These are phyloP conservation scores for Pseudozyma thailandica DNA, from an alignment of 1,284 basidiomycete species.

Conservation along the genomic window DNA sequence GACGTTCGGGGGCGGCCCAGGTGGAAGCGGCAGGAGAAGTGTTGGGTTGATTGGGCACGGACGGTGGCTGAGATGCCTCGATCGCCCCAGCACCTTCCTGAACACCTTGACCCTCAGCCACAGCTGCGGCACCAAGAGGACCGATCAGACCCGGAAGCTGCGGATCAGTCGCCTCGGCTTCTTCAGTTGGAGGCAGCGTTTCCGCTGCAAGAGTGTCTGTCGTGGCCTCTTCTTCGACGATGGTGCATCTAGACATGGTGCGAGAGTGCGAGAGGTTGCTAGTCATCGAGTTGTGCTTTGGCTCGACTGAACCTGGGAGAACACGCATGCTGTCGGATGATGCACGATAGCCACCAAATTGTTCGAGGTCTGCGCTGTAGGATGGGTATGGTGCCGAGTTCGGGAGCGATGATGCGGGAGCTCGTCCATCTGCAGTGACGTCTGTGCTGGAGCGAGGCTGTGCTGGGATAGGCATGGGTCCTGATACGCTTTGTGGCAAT, in stretches of 20 bases:
- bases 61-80: too few relatives aligned
- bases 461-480: slow-evolving; percentile 23
- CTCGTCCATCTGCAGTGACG: neutral
- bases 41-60: neutral
- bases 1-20: slow-evolving; percentile 25
- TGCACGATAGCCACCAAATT: slow-evolving; percentile 29
- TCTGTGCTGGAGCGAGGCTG: neutral
- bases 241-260: slow-evolving; percentile 4
- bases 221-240: slow-evolving; percentile 8
- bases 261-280: slow-evolving; percentile 17
- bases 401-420: slow-evolving; percentile 1
- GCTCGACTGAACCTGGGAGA: slow-evolving; percentile 42
- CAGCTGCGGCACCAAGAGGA: slow-evolving; percentile 17
- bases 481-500: slow-evolving; percentile 2
- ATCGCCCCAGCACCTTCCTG: slow-evolving; percentile 5
- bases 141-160: slow-evolving; percentile 26
- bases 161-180: slow-evolving; percentile 12
- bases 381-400: slow-evolving; percentile 25
- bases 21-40: neutral
- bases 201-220: slow-evolving; percentile 4
- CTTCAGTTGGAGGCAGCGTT: neutral
- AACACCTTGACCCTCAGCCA: slow-evolving; percentile 16
- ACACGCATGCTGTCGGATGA: slow-evolving; percentile 49
- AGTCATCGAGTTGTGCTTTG: slow-evolving; percentile 5
- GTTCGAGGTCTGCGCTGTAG: slow-evolving; percentile 34